Evolutionary conservation across 495 filamentous ascomycete genomes (phyloP), one percentile per base, ranked within the genome.

Genomic region (Hyphodiscus hymeniophilus): DNA sequence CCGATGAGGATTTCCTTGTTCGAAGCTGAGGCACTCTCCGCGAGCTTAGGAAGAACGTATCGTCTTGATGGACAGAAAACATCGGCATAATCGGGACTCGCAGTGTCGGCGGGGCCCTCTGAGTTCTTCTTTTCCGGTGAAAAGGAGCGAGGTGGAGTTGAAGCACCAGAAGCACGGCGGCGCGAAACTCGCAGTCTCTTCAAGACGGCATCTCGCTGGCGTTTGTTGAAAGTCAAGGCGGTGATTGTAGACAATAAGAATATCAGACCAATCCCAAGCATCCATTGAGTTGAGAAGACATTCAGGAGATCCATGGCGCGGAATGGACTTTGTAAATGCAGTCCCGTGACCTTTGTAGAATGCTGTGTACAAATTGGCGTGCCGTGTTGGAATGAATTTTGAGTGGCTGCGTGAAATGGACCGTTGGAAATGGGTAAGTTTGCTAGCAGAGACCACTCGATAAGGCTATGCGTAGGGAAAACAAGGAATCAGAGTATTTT

Each of bases 31-130:
- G 47, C 31, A 38, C 41, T 42, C 5, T 42, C 39, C 33, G 47
- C 46, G 38, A 62, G 22, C 39, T 61, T 31, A 11, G 65, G 59
- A n/a, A 85, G 68, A 2, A 64, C 62, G 38, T 70, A 64, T 50
- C 80, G 71, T 36, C 74, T 66, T 28, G 70, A 73, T 10, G 80
- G 79, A 18, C 81, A 81, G 11, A 82, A 72, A 13, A 64, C 63
- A 48, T 75, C 63, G 34, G 56, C 59, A 57, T 75, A 76, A 26
- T 60, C 63, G n/a, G 62, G 47, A 7, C 63, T 46, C 5, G 60
- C 30, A 4, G 3, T 43, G n/a, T 43, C 44, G 36, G 30, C 28
- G 8, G 21, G 21, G 22, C 35, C 38, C 7, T 28, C 7, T 11
- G 44, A 20, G 2, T 17, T 21, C 26, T 50, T 48, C 24, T 72